A percentile compares a stretch with the other conserved stretches of the same genome.
Evolutionary conservation across 2,329 filamentous ascomycete genomes (phyloP).

Genomic region (Chaetomium sp.): DNA sequence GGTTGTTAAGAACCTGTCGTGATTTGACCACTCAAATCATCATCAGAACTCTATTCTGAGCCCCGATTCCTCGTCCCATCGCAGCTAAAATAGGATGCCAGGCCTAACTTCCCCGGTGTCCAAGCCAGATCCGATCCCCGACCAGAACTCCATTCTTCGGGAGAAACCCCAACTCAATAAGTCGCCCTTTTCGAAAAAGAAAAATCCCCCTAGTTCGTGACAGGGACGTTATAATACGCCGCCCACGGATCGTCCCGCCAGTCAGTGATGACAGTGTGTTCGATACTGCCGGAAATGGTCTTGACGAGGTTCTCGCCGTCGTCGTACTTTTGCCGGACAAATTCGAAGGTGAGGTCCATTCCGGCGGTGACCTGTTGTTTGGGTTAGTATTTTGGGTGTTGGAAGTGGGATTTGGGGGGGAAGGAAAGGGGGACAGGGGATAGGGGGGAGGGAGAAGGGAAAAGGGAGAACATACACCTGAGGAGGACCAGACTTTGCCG

Average conservation of each 20-base stretch:
- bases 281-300: constrained; percentile 41
- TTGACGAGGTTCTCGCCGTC: constrained; percentile 40
- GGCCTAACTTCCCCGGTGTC: too few species aligned
- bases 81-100: too few species aligned
- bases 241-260: constrained; percentile 19
- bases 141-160: too few species aligned
- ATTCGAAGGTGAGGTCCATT: constrained; percentile 33
- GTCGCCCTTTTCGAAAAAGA: background rate
- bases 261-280: constrained; percentile 40
- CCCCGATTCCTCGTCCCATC: too few species aligned
- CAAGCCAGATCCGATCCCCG: too few species aligned
- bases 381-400: background rate
- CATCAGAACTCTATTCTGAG: too few species aligned
- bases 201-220: constrained; percentile 10
- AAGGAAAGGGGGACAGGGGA: background rate
- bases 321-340: constrained; percentile 41
- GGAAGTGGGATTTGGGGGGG: background rate
- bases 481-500: constrained; percentile 60
- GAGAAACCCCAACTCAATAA: background rate
- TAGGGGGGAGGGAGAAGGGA: background rate
- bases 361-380: constrained; percentile 30
- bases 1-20: too few species aligned
- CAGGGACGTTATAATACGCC: constrained; percentile 14
- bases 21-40: too few species aligned
- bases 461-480: constrained; percentile 36